Base-by-base conservation (phyloP, 2,329 filamentous ascomycete species). In the Fusarium armeniacum region DNA sequence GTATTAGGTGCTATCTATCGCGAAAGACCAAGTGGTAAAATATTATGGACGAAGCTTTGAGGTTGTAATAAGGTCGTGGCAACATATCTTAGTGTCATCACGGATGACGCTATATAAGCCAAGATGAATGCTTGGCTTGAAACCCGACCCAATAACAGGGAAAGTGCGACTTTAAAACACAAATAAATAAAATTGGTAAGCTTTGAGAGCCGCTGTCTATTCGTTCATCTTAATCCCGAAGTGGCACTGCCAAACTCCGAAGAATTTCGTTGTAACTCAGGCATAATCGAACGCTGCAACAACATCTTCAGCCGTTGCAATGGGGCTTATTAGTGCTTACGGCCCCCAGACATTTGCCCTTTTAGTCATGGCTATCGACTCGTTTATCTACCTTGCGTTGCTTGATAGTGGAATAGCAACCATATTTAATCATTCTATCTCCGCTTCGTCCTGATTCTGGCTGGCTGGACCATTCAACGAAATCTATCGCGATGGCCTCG, bases 401-500 rank as follows among this genome's bases (percentile, higher is more conserved):
- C 16, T 18, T 11, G 5, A 7, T 40, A n/a, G 35, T 16, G 24
- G 24, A 28, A 22, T 28, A 3, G 26, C 8, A 52, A 26, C 28
- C 13, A 5, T 41, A 65, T 54, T 49, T 56, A 44, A 53, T 22
- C 24, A 40, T 28, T 49, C n/a, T 45, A 46, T 24, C 51, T 58
- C 43, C 30, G 24, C 35, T 33, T 24, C 22, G 22, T 33, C 12
- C 12, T 5, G 26, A 20, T 10, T 22, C 13, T 13, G 41, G 11
- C 18, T 16, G 43, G 22, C 5, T 13, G 18, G 55, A 30, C 24
- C n/a, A 36, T 18, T 20, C 22, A 22, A 35, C 38, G 26, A 22
- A 11, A 41, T 41, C 18, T 13, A 36, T 30, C 28, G 12, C 33
- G 49, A 70, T 70, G 67, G 63, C 67, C 33, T 70, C 67, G 36